These are phyloP conservation scores for Elongisporangium prolatum DNA, from an alignment of 352 stramenopile species.

Conservation along the genomic window DNA sequence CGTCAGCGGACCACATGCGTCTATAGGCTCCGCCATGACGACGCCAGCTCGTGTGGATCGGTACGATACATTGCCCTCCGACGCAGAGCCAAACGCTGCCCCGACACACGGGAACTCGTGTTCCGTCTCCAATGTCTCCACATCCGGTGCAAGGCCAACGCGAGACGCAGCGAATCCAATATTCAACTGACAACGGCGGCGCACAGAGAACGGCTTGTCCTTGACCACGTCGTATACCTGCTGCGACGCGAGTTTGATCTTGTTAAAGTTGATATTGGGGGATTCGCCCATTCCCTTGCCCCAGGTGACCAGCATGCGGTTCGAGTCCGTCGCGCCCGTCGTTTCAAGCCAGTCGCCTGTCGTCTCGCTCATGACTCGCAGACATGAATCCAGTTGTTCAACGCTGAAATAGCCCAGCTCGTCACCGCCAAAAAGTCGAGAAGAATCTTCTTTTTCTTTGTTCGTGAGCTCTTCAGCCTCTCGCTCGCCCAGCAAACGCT, in stretches of 20 bases:
- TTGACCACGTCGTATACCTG: constrained; percentile 38
- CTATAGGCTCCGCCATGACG: constrained; percentile 42
- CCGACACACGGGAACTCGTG: constrained; percentile 53
- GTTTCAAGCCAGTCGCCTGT: constrained; percentile 70
- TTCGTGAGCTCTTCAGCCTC: constrained; percentile 1
- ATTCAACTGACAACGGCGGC: constrained; percentile 29
- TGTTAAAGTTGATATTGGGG: constrained; percentile 7
- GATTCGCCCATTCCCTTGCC: constrained; percentile 13
- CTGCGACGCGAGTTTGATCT: constrained; percentile 22
- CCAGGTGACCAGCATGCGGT: constrained; percentile 34
- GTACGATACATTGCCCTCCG: constrained; percentile 22
- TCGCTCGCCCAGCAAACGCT: constrained; percentile 21
- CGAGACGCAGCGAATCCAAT: constrained; percentile 20
- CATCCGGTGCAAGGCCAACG: background rate
- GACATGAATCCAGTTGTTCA: constrained; percentile 45
- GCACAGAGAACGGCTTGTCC: constrained; percentile 17
- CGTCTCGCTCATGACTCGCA: constrained; percentile 57
- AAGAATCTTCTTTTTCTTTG: constrained; percentile 9
- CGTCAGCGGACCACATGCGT: constrained; percentile 41
- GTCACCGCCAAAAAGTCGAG: constrained; percentile 49
- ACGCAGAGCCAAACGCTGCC: constrained; percentile 49
- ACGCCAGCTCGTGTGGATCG: constrained; percentile 21
- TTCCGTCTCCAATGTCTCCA: constrained; percentile 11
- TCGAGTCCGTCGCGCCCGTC: constrained; percentile 38
- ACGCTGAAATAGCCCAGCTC: constrained; percentile 60